Conservation (phyloP, 2,329 filamentous ascomycete genomes). For the Epichloe sp. region DNA sequence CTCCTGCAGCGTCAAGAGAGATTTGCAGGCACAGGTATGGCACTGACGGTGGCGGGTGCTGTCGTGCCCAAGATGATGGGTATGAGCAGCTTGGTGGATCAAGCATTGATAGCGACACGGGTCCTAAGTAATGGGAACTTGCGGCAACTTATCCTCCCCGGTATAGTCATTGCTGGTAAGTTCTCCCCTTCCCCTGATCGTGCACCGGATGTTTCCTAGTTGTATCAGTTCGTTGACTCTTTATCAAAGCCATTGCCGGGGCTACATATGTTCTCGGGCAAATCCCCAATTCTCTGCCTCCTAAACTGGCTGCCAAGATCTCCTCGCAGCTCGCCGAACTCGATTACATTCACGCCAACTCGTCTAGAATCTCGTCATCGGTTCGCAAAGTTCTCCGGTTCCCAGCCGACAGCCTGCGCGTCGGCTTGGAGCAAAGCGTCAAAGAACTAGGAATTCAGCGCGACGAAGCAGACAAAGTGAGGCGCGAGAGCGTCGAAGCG, state of each 20-base stretch:
- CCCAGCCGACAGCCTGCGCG: slow-evolving; percentile 75
- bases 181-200: slow-evolving; percentile 9
- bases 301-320: slow-evolving; percentile 74
- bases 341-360: slow-evolving; percentile 88
- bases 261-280: slow-evolving; percentile 72
- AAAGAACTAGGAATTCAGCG: slow-evolving; percentile 69
- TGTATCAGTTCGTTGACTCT: neutral
- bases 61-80: slow-evolving; percentile 72
- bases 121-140: slow-evolving; percentile 72
- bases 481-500: slow-evolving; percentile 73
- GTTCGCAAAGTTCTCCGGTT: slow-evolving; percentile 81
- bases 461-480: slow-evolving; percentile 72
- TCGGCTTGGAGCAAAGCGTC: slow-evolving; percentile 70
- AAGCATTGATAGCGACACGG: slow-evolving; percentile 67
- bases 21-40: slow-evolving; percentile 86
- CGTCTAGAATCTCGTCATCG: slow-evolving; percentile 68
- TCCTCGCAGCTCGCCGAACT: slow-evolving; percentile 64
- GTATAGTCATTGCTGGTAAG: slow-evolving; percentile 67
- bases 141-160: slow-evolving; percentile 67
- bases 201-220: neutral
- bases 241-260: slow-evolving; percentile 50
- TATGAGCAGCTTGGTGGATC: slow-evolving; percentile 79
- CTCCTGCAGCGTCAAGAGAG: slow-evolving; percentile 89
- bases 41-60: slow-evolving; percentile 78
- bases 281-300: slow-evolving; percentile 79